Conservation (phyloP, 345 rosid species). For the Hibiscus mutabilis region DNA sequence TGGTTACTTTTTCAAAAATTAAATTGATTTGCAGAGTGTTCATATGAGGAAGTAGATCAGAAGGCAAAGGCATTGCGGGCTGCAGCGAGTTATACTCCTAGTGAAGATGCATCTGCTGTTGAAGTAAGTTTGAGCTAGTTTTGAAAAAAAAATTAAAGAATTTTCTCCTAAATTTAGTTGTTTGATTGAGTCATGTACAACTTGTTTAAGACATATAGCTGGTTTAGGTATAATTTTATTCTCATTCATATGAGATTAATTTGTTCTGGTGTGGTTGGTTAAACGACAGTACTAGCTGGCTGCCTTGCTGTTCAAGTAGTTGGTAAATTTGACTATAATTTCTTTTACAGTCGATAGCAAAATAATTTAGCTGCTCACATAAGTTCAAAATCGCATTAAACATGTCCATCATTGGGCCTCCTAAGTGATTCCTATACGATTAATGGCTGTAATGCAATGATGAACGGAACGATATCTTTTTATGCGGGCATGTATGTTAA, state of each 20-base stretch:
- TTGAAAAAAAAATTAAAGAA: no score
- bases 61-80: constrained; percentile 62
- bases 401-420: neutral
- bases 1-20: neutral
- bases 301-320: neutral
- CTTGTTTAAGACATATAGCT: neutral
- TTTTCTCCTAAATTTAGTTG: neutral
- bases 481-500: neutral
- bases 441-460: neutral
- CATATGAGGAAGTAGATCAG: constrained; percentile 60
- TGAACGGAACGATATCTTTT: neutral
- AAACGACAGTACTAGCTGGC: neutral
- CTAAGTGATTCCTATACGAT: neutral
- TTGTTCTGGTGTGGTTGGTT: neutral
- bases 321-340: neutral
- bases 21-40: constrained; percentile 44
- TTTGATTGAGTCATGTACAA: neutral
- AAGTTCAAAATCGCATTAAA: neutral
- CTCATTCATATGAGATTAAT: neutral
- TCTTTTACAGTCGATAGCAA: neutral
- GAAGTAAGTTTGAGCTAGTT: constrained; percentile 40
- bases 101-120: constrained; percentile 35
- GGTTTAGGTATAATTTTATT: neutral
- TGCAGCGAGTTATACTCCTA: constrained; percentile 29
- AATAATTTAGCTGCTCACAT: neutral